Base-by-base conservation (phyloP, 805 yeast genomes). In the Barnettozyma botsteinii region DNA sequence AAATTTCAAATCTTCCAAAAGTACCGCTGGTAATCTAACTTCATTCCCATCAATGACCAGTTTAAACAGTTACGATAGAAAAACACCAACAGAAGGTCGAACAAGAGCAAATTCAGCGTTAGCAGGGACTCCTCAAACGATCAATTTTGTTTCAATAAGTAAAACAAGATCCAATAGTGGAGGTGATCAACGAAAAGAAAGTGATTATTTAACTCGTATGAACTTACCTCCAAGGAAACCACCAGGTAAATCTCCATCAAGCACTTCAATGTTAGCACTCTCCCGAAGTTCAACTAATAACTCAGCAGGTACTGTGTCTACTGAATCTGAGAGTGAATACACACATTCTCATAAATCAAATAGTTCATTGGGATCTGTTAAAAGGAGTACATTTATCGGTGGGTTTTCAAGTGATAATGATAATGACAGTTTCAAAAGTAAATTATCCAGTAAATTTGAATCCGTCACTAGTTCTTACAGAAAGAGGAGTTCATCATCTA, bases 1-100 rank as follows among this genome's bases (percentile, higher is more conserved):
- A 7, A 15, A 17, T 17, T 26, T 14, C 14, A 25, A 27, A 23
- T 18, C 31, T 9, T 24, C 10, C n/a, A 29, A 23, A 24, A 23
- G 25, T 11, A 11, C 43, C 10, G 10, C 31, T 3, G 31, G 38
- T 17, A 30, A 15, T 8, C 28, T 51, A 8, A 33, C 47, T 4
- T 51, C 58, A 8, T 49, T 52, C 36, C 56, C 58, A 17, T 54
- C 58, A 10, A 51, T 51, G 51, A 31, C 56, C 4, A 43, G 50
- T 34, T 43, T 47, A 15, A 48, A 49, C 33, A 45, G 47, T 12
- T 31, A 32, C 18, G 41, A 38, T 12, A 32, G 35, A 32, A 47
- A 43, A n/a, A 41, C 48, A 6, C 40, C 47, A 7, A 18, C 25
- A 1, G 46, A 45, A n/a, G 26, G 35, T 4, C 34, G 46, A 12